Conservation (phyloP, 257 asterid species). For the Primulina huaijiensis region DNA sequence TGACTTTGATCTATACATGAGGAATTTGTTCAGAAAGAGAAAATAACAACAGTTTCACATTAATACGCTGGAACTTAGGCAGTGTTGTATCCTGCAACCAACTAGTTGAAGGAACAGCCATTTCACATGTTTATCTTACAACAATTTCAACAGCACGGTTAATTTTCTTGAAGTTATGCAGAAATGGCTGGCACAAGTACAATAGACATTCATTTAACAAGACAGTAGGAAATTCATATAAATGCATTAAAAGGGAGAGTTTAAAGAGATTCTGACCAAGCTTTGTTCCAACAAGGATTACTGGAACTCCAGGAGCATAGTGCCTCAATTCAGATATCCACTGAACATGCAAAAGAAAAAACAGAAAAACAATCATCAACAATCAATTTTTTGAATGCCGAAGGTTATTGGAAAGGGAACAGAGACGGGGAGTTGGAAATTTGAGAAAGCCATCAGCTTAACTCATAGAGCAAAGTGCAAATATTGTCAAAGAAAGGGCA, state of each 20-base stretch:
- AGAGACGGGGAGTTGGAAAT: neutral
- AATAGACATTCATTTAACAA: too few relatives aligned
- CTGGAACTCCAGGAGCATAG: constrained; percentile 10
- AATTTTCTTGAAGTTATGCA: too few relatives aligned
- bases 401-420: too few relatives aligned
- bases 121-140: neutral
- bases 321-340: constrained; percentile 18
- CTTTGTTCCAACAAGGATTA: constrained; percentile 18
- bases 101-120: neutral
- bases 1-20: too few relatives aligned
- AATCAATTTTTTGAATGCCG: neutral
- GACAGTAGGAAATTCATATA: neutral
- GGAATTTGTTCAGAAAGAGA: too few relatives aligned
- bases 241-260: neutral
- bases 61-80: too few relatives aligned
- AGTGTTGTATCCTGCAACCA: too few relatives aligned
- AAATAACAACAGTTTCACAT: too few relatives aligned
- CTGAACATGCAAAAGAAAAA: neutral
- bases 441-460: neutral
- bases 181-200: too few relatives aligned
- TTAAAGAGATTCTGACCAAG: constrained; percentile 6
- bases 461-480: neutral
- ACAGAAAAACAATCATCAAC: neutral
- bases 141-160: neutral
- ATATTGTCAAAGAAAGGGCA: neutral